Conservation (phyloP, 352 stramenopile genomes). For the Sclerospora graminicola region DNA sequence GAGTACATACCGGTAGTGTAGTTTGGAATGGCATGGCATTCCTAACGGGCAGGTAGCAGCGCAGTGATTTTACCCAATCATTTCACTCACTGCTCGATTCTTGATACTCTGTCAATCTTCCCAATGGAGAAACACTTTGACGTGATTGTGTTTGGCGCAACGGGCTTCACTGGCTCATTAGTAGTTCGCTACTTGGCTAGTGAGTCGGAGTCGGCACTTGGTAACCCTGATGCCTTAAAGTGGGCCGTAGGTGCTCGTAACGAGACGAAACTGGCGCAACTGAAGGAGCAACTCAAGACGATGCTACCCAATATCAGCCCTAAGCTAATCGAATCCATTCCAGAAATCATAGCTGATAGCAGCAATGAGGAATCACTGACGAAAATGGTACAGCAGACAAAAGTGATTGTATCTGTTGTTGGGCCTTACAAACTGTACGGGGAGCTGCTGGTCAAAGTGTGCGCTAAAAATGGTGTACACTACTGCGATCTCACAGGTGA, state of each 20-base stretch:
- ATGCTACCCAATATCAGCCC: conserved; percentile 29
- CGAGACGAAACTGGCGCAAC: conserved; percentile 50
- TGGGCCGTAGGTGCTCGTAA: conserved; percentile 86
- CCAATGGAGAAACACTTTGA: conserved; percentile 36
- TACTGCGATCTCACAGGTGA: conserved; percentile 91
- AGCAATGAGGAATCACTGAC: conserved; percentile 45
- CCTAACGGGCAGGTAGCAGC: no score
- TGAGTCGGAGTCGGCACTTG: conserved; percentile 25
- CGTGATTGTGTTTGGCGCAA: conserved; percentile 81
- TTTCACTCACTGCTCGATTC: no score
- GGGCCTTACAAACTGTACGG: conserved; percentile 87
- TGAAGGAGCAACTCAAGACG: conserved; percentile 43
- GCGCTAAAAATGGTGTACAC: conserved; percentile 81
- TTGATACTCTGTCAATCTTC: no score
- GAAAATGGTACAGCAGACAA: conserved; percentile 69
- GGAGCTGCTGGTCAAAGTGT: conserved; percentile 71
- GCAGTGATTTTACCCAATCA: no score
- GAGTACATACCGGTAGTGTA: no score
- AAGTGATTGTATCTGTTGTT: conserved; percentile 70
- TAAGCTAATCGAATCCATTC: conserved; percentile 33
- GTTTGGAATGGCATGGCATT: no score
- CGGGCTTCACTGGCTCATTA: conserved; percentile 82
- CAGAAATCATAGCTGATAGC: conserved; percentile 43
- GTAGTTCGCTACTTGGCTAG: conserved; percentile 56
- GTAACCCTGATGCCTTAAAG: conserved; percentile 30